phyloP scores from a whole-genome alignment of 2,329 filamentous ascomycete species.

The Venturia asperata region DNA sequence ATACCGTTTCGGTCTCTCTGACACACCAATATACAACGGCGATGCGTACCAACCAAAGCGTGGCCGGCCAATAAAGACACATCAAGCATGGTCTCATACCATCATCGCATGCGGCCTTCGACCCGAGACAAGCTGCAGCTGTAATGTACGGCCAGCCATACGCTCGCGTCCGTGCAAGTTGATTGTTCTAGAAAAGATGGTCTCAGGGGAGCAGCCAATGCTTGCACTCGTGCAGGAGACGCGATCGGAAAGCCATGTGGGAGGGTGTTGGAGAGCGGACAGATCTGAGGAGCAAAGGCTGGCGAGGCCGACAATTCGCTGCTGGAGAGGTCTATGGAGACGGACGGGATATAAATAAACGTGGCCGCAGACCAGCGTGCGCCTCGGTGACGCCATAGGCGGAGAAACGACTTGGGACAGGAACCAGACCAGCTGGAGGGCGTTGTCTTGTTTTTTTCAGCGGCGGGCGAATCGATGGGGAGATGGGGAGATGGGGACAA shows the following conservation, averaged over 20 bases:
- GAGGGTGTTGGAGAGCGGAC: slow-evolving; percentile 3
- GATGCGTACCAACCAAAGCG: too few species aligned
- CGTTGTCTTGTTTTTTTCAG: not conserved
- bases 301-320: not conserved
- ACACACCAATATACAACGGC: too few species aligned
- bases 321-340: not conserved
- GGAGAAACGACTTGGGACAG: not conserved
- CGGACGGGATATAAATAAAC: slow-evolving; percentile 8
- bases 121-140: not conserved
- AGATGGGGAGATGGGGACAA: not conserved
- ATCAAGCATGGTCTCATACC: too few species aligned
- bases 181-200: slow-evolving; percentile 10
- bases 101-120: not conserved
- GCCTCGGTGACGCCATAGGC: slow-evolving; percentile 9
- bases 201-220: not conserved
- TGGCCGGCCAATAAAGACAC: too few species aligned
- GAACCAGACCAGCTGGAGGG: not conserved
- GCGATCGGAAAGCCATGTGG: slow-evolving; percentile 8
- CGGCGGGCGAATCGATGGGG: not conserved
- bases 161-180: not conserved
- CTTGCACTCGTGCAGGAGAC: not conserved
- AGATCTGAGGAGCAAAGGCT: not conserved
- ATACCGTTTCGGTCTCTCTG: too few species aligned
- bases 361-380: not conserved
- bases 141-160: not conserved